Base-by-base conservation (phyloP, 331 rosid species). In the Rosa hybrid region DNA sequence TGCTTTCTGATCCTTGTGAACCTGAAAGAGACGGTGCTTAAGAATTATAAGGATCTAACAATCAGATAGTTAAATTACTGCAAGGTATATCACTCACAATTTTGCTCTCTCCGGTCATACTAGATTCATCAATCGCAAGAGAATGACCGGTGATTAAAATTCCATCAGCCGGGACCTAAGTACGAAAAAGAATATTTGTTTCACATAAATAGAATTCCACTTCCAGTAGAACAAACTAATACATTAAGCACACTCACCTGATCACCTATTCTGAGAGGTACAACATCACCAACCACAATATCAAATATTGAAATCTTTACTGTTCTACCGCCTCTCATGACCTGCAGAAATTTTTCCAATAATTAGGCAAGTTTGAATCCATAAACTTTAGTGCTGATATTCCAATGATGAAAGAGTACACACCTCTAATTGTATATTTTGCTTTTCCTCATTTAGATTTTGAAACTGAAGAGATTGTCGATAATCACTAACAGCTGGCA, bases 71-170 rank as follows among this genome's bases (percentile, higher is more conserved):
- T 48, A 80, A 64, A 73, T 14, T 6, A 48, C 68, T 54, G 57
- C 56, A 77, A 76, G 81, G 85, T 42, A n/a, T 8, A 77, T 45
- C 25, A 81, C 98, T 88, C 78, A 95, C 98, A 76, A 85, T 91
- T 89, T 96, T 96, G 98, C 99, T 96, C 90, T 96, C 99, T n/a
- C 99, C 99, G 10, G 99, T 96, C 99, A 96, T 96, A 87, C 99
- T 96, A 76, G 99, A 96, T 86, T 96, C 99, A 86, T 96, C 99
- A 4, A 96, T 90, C 45, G 98, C 89, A 68, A 96, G 93, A 85
- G 98, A 96, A 83, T 96, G 99, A 41, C 97, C 91, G 3, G 86
- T 75, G 78, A 93, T 87, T 78, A 96, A 64, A 44, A 96, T 85
- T 86, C 99, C 99, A 86, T 96, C 99, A 48, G 98, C 99, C 81